Evolutionary conservation across 2,329 filamentous ascomycete genomes (phyloP), one percentile per base, ranked within the genome.

Genomic region (Fusarium sp.): DNA sequence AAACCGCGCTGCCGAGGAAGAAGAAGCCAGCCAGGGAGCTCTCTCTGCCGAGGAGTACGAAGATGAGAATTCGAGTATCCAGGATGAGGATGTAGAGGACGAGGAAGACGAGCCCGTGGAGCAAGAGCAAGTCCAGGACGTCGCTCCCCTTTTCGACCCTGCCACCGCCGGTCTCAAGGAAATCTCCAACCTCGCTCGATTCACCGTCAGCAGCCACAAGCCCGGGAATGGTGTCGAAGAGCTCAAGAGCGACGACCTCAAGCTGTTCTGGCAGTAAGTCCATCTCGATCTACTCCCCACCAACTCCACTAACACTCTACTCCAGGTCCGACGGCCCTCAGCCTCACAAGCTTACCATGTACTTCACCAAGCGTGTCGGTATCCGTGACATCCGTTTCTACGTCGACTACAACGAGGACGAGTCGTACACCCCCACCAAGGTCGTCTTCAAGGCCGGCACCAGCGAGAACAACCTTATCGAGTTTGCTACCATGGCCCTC

Each of bases 391-490:
- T 96, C 52, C 87, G 92, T n/a, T 89, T 96, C 73, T 95, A 92
- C 72, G 90, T 99, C 44, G 95, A 99, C 81, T 97, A 97, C 79
- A 90, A 91, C 66, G 89, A 93, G 55, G 96, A 99, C 79, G 96
- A 99, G 81, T 96, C 92, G 43, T 99, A 99, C 79, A 99, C 96
- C 5, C 96, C 96, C 0, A 98, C 95, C 2, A 93, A 94, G 74
- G 97, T 99, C 75, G 84, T 92, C 46, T 94, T 98, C 77, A 89
- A 92, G 38, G 95, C 95, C 0, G 96, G 96, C 14, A 97, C 94
- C 68, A 94, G 94, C 44, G 92, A 94, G 69, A 96, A 98, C 79
- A 94, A 97, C 76, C 88, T 98, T 11, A 91, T 97, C 55, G 92
- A 96, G 67, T 98, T 97, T 78, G 90, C 91, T 3, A 90, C 90